Conservation (phyloP, 352 stramenopile genomes). For the Pythium brachiatum region DNA sequence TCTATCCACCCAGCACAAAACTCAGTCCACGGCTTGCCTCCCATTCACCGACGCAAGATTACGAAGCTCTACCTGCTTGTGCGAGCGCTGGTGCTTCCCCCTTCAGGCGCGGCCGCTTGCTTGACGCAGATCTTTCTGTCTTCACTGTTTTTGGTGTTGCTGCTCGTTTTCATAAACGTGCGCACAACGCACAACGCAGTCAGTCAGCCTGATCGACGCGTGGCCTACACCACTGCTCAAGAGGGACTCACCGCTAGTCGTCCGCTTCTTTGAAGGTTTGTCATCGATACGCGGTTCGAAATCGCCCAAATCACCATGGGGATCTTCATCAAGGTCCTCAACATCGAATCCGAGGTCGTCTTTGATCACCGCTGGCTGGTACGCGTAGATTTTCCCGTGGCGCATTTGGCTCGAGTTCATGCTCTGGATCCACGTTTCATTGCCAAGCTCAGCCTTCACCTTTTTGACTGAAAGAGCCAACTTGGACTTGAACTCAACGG, state of each 20-base stretch:
- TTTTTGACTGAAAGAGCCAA: not conserved
- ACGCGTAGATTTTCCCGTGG: slow-evolving; percentile 34
- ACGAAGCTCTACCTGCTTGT: too few species aligned
- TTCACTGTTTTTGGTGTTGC: not conserved
- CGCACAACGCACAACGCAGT: too few species aligned
- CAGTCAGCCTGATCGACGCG: too few species aligned
- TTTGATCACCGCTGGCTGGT: slow-evolving; percentile 10
- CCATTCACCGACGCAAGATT: too few species aligned
- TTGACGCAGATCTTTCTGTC: not conserved
- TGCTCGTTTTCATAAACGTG: not conserved
- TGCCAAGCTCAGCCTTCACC: not conserved
- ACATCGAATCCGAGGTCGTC: slow-evolving; percentile 1
- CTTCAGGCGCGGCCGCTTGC: not conserved
- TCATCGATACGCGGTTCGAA: too few species aligned
- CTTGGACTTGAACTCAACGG: not conserved
- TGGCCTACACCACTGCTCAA: too few species aligned
- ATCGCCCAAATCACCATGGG: too few species aligned
- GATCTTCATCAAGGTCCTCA: slow-evolving; percentile 3
- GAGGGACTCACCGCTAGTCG: too few species aligned
- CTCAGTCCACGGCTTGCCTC: too few species aligned
- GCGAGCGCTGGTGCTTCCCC: too few species aligned
- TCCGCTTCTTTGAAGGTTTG: too few species aligned
- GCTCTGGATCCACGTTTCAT: not conserved
- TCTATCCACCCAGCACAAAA: too few species aligned
- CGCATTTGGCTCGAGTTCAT: slow-evolving; percentile 32